Base-by-base conservation (phyloP, 2,329 filamentous ascomycete genomes). In the Cercospora sp. region DNA sequence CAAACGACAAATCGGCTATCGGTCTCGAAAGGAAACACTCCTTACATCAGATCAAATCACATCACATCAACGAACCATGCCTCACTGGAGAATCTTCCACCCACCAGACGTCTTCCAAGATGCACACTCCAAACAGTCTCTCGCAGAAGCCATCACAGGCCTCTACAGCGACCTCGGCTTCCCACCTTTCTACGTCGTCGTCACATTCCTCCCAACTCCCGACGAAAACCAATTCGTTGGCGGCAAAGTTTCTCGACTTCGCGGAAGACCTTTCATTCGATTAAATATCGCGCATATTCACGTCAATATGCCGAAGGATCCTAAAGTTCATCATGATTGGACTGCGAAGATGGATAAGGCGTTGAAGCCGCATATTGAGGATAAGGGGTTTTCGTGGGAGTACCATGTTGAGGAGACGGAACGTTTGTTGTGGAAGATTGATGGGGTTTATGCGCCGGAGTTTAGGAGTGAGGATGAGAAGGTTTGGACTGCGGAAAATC, bases 321-420 rank as follows among this genome's bases (percentile, higher is more conserved):
- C 63, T 7, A 63, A 68, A 37, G 24, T 68, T 51, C 68, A 78
- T 53, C 59, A 45, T 10, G 18, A 68, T 0, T 73, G 77, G 7
- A 66, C 74, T 3, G 61, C n/a, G 1, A 40, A 53, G 1, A 70
- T 83, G 0, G 79, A 83, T 26, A 28, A 59, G 1, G 65, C 74
- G 0, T 55, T 84, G n/a, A 80, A 80, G 68, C 81, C 81, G 18
- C 77, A 80, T 61, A 71, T 84, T 0, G 75, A 71, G 1, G 81
- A 82, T 34, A 79, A 79, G 66, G 82, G 81, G 0, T 82, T 80
- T 55, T 80, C 81, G 66, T 83, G 78, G 77, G 83, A 85, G 73
- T 61, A 61, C 24, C 78, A 80, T 63, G 72, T 83, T 30, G 74
- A 78, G 9, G 82, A 85, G 74, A 82, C 80, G 32, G 77, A 79